These are phyloP conservation scores for Diaporthe sp. DNA, from an alignment of 2,329 filamentous ascomycete species.

Conservation along the genomic window DNA sequence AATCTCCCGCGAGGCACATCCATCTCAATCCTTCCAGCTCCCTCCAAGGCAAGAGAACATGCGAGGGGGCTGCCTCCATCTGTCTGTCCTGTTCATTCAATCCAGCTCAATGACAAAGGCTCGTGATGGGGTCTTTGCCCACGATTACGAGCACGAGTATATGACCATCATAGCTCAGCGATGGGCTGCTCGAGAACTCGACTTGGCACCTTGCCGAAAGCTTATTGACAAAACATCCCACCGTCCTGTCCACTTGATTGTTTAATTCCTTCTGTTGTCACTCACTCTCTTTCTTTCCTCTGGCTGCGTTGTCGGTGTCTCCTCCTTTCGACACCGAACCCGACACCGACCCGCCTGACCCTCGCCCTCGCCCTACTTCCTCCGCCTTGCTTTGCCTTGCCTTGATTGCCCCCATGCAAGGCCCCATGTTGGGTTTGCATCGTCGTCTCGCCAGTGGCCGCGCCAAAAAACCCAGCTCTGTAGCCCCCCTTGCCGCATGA, in stretches of 20 bases:
- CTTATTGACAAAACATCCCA: conserved; percentile 13
- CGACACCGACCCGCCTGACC: neutral
- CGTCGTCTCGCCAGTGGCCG: conserved; percentile 22
- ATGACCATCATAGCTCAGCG: neutral
- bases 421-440: conserved; percentile 26
- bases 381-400: neutral
- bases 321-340: conserved; percentile 18
- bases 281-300: neutral
- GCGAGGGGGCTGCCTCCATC: neutral
- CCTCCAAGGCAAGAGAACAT: neutral
- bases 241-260: neutral
- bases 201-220: conserved; percentile 20
- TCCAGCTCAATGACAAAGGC: neutral
- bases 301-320: neutral
- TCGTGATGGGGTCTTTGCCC: neutral
- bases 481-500: conserved; percentile 16
- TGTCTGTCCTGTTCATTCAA: neutral
- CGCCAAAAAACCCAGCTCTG: neutral
- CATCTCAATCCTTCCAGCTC: conserved; percentile 1
- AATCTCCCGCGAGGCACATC: conserved; percentile 8
- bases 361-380: neutral
- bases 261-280: neutral
- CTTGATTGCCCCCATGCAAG: conserved; percentile 2
- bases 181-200: neutral
- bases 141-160: neutral